Percentiles rank a stretch among this genome's conserved stretches.
Conservation (phyloP, 331 rosid species). For the Malus hybrid region DNA sequence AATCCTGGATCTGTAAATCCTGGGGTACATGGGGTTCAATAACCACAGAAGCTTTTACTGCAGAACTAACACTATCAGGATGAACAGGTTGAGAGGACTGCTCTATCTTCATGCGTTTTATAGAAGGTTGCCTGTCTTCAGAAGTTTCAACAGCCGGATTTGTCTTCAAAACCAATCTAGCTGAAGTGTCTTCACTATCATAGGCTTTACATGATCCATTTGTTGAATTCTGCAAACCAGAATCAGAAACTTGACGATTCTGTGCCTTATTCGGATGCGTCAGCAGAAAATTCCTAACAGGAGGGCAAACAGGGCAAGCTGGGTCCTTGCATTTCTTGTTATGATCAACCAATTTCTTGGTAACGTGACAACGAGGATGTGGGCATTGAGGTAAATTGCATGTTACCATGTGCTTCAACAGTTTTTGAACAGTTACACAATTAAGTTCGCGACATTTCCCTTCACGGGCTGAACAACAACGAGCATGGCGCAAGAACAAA, state of each 20-base stretch:
- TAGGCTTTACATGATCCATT: constrained; percentile 51
- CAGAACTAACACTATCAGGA: constrained; percentile 49
- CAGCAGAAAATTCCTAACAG: constrained; percentile 39
- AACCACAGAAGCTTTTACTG: constrained; percentile 35
- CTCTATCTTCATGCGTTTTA: constrained; percentile 81
- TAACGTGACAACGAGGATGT: constrained; percentile 46
- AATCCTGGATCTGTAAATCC: constrained; percentile 48
- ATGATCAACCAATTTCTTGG: constrained; percentile 65
- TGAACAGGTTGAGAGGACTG: constrained; percentile 43
- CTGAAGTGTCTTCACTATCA: constrained; percentile 32
- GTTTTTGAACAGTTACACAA: constrained; percentile 54
- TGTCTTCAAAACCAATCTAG: constrained; percentile 43
- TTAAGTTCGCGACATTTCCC: constrained; percentile 61
- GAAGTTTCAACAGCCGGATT: constrained; percentile 37
- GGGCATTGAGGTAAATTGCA: constrained; percentile 41
- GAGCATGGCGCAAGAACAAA: constrained; percentile 82
- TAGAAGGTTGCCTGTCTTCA: constrained; percentile 61
- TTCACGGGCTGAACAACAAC: constrained; percentile 66
- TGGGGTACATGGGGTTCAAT: constrained; percentile 38
- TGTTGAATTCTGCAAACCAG: constrained; percentile 42
- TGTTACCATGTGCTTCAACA: constrained; percentile 64
- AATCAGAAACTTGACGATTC: constrained; percentile 25
- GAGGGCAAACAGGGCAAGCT: constrained; percentile 81
- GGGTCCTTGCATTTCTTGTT: constrained; percentile 49
- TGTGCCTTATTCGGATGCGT: constrained; percentile 27